phyloP scores from a whole-genome alignment of 768 basidiomycete species.

The Hypholoma sublateritium region DNA sequence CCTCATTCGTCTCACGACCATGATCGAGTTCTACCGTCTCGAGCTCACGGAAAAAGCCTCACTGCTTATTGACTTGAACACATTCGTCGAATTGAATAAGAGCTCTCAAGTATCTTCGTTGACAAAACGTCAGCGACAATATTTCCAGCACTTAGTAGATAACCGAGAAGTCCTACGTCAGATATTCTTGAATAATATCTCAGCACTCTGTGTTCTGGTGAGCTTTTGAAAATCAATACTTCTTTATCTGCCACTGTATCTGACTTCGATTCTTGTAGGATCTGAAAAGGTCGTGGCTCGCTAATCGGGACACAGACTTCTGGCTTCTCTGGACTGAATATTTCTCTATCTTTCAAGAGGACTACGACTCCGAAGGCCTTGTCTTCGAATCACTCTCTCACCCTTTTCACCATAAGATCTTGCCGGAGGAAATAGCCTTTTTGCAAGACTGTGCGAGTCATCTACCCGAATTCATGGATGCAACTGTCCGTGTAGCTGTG shows the following conservation, averaged over 20 bases:
- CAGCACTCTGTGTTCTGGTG: conserved; percentile 27
- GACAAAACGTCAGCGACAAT: conserved; percentile 16
- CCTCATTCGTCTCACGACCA: conserved; percentile 34
- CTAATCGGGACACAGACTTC: conserved; percentile 30
- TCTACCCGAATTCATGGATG: conserved; percentile 11
- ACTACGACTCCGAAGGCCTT: neutral
- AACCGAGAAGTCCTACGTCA: conserved; percentile 21
- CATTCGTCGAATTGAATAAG: conserved; percentile 19
- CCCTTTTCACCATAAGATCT: conserved; percentile 19
- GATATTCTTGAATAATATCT: conserved; percentile 32
- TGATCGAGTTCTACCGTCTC: conserved; percentile 36
- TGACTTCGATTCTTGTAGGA: conserved; percentile 23
- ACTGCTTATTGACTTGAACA: conserved; percentile 26
- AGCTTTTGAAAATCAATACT: conserved; percentile 7
- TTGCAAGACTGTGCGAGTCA: conserved; percentile 9
- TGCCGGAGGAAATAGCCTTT: conserved; percentile 12
- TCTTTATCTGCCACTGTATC: neutral
- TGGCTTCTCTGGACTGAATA: conserved; percentile 42
- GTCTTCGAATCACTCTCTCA: conserved; percentile 5
- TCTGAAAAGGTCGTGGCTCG: conserved; percentile 31
- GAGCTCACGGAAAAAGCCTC: conserved; percentile 24
- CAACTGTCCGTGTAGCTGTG: conserved; percentile 22
- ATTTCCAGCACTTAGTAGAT: conserved; percentile 17
- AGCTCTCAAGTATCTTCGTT: conserved; percentile 7
- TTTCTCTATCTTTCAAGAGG: conserved; percentile 30